Evolutionary conservation across 192 early-diverging fungal genomes (phyloP), one percentile per base, ranked within the genome.

Genomic region (Cladochytrium replicatum): DNA sequence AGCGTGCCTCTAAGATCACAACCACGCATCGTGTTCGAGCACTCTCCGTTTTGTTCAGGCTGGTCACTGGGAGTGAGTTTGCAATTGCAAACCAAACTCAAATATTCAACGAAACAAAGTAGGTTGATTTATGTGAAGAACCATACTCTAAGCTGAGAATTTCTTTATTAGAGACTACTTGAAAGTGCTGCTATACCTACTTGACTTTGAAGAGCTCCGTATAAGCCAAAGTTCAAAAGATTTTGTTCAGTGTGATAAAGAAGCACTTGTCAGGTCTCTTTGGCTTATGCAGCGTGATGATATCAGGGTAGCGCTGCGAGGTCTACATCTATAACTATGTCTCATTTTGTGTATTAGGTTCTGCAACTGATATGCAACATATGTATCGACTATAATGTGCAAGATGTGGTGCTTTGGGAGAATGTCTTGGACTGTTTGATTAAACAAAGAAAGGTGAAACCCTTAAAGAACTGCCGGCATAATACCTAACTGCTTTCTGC

Each of bases 301-400:
- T 26, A 44, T 68, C 13, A 78, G 64, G 38, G 74, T 74, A 55
- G 54, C n/a, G 48, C 24, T 32, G 3, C 24, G 6, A 7, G 17
- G 3, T 23, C 9, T n/a, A 17, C 30, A 23, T 21, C n/a, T 1
- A n/a, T 57, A 51, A 11, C 25, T 13, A 51, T 17, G n/a, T 15
- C 29, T 54, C n/a, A 23, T 58, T 15, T 29, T 58, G 45, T 15
- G 15, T 19, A 32, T 30, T 27, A 73, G 71, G 75, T 62, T 0
- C 61, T 67, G 3, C 71, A 81, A 50, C 65, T 86, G 11, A 73
- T 86, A 24, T 82, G 83, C 62, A 84, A 82, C 57, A 61, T 86
- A 38, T 86, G 82, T 45, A 47, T 86, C 27, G 84, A 86, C 53
- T 86, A 75, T 60, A 43, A 50, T 6, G 61, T 85, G n/a, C 54